Percentiles rank a stretch among this genome's conserved stretches.
phyloP scores from a whole-genome alignment of 2,329 filamentous ascomycete genomes.

The Neofusicoccum cordaticola region DNA sequence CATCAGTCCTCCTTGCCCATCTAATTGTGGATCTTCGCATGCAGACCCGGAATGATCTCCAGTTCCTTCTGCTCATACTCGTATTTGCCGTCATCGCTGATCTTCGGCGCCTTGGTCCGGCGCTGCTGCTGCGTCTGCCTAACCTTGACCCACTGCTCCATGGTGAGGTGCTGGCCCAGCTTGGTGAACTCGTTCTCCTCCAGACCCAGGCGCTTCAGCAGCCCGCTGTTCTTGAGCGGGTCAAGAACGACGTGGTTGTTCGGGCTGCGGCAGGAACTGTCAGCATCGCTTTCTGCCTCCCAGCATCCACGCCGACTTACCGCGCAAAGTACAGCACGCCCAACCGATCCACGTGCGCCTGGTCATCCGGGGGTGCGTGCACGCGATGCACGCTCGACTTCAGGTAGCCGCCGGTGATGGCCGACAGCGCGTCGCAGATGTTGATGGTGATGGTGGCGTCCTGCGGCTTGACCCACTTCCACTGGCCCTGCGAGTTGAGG shows the following conservation, averaged over 20 bases:
- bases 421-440: conserved; percentile 40
- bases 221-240: conserved; percentile 37
- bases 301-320: conserved; percentile 26
- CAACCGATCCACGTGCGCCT: conserved; percentile 48
- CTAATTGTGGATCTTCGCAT: conserved; percentile 29
- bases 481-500: conserved; percentile 34
- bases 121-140: conserved; percentile 41
- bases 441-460: conserved; percentile 43
- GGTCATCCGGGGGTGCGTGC: conserved; percentile 47
- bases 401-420: conserved; percentile 42
- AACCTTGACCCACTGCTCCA: conserved; percentile 46
- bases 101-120: conserved; percentile 37
- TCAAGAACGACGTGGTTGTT: conserved; percentile 39
- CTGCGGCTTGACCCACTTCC: conserved; percentile 42
- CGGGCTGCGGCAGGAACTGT: conserved; percentile 23
- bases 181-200: conserved; percentile 28
- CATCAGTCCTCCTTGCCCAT: no score
- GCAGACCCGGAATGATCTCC: conserved; percentile 36
- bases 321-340: conserved; percentile 54
- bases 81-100: conserved; percentile 37
- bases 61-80: conserved; percentile 29
- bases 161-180: conserved; percentile 39
- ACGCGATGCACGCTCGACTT: conserved; percentile 53
- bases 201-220: conserved; percentile 34
- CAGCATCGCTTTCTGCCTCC: neutral